Percentiles rank a stretch among this genome's conserved stretches.
Conservation (phyloP, 139 green algal genomes). For the Nannochloris sp. region DNA sequence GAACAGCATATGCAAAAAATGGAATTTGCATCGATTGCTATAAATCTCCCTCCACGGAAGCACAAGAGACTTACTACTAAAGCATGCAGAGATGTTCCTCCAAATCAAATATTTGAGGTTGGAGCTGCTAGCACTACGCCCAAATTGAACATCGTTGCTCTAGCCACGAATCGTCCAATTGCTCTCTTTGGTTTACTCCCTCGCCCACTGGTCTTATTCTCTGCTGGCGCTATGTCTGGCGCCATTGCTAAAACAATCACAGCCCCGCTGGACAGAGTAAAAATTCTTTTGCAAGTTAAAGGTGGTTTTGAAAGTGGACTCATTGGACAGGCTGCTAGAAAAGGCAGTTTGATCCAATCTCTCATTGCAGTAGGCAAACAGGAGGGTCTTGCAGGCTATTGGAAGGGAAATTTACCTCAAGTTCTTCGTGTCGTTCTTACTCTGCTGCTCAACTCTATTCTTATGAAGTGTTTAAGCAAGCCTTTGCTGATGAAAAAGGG, state of each 20-base stretch:
- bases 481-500: slow-evolving; percentile 32
- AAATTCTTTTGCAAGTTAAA: slow-evolving; percentile 59
- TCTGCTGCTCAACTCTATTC: slow-evolving; percentile 56
- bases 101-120: not conserved
- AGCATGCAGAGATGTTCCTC: too few relatives aligned
- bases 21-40: not conserved
- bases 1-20: not conserved
- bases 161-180: slow-evolving; percentile 13
- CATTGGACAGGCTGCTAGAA: slow-evolving; percentile 39
- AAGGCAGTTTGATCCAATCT: slow-evolving; percentile 43
- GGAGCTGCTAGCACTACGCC: not conserved
- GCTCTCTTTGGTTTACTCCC: slow-evolving; percentile 44
- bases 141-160: not conserved
- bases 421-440: slow-evolving; percentile 71
- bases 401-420: slow-evolving; percentile 78
- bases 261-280: slow-evolving; percentile 74
- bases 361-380: slow-evolving; percentile 62
- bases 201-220: slow-evolving; percentile 53
- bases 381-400: slow-evolving; percentile 74
- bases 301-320: slow-evolving; percentile 42
- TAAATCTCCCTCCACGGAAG: not conserved
- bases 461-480: slow-evolving; percentile 65
- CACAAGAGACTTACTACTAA: too few relatives aligned
- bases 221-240: slow-evolving; percentile 63
- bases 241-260: slow-evolving; percentile 74